Percentiles rank a stretch among this genome's conserved stretches.
Evolutionary conservation across 306 rosid species (phyloP).

Genomic region (Lathyrus sativus): DNA sequence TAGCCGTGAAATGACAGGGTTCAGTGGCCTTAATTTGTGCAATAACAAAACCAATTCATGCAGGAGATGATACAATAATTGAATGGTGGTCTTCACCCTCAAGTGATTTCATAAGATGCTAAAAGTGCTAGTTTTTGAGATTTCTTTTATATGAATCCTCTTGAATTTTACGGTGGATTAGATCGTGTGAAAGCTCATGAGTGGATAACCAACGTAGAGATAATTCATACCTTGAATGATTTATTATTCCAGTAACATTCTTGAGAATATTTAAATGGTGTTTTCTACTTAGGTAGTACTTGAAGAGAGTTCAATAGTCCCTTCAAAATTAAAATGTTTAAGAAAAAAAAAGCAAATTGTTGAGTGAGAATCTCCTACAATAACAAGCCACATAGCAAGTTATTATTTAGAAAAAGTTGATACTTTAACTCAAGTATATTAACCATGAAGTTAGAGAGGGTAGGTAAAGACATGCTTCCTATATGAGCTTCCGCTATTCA

Average conservation of each 20-base stretch:
- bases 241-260: constrained; percentile 75
- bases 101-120: too few relatives aligned
- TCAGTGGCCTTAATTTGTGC: too few relatives aligned
- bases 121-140: too few relatives aligned
- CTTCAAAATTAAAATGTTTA: constrained; percentile 12
- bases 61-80: too few relatives aligned
- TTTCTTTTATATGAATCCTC: too few relatives aligned
- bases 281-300: constrained; percentile 42
- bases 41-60: too few relatives aligned
- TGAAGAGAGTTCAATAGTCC: constrained; percentile 44
- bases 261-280: constrained; percentile 56
- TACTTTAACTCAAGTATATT: constrained; percentile 55
- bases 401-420: background rate
- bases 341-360: too few relatives aligned
- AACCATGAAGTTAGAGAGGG: constrained; percentile 59
- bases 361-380: constrained; percentile 20
- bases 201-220: too few relatives aligned
- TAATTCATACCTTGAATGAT: constrained; percentile 76
- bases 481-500: constrained; percentile 69
- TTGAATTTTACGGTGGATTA: too few relatives aligned
- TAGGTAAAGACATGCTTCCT: constrained; percentile 75
- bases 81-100: too few relatives aligned
- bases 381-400: constrained; percentile 10
- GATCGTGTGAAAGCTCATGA: too few relatives aligned
- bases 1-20: too few relatives aligned